phyloP scores from a whole-genome alignment of 176 grass and related monocot genomes.

The Juncus effusus region DNA sequence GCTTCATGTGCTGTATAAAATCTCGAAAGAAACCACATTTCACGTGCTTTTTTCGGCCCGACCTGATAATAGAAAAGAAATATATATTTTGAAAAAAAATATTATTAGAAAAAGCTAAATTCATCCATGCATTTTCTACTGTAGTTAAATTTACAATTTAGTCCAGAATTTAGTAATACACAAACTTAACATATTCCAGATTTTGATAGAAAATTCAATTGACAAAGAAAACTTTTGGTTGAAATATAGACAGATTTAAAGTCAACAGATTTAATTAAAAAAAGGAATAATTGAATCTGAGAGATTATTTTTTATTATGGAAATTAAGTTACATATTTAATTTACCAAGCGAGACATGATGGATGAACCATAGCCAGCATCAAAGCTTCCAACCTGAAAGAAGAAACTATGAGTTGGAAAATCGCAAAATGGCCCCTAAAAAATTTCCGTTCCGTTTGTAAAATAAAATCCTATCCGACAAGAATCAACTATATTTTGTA shows the following conservation, averaged over 20 bases:
- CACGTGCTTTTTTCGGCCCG: conserved; percentile 73
- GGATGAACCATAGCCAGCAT: conserved; percentile 92
- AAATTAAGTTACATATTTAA: not conserved
- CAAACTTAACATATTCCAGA: not conserved
- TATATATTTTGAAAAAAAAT: not conserved
- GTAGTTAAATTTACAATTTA: no score
- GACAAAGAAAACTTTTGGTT: no score
- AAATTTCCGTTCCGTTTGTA: not conserved
- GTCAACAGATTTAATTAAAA: no score
- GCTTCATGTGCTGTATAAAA: conserved; percentile 79
- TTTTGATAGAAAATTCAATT: conserved; percentile 1
- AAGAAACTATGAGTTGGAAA: conserved; percentile 13
- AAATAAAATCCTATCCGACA: not conserved
- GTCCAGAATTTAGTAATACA: not conserved
- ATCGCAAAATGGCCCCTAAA: not conserved
- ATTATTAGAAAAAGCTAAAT: not conserved
- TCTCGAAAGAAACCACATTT: conserved; percentile 92
- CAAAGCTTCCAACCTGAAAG: conserved; percentile 82
- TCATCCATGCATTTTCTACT: not conserved
- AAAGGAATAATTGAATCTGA: no score
- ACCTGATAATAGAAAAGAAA: conserved; percentile 35
- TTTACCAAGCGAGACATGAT: conserved; percentile 94
- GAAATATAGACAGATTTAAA: no score
- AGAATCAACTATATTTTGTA: no score
- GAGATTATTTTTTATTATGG: no score